phyloP scores from a whole-genome alignment of 768 basidiomycete species.

The Lentinus tigrinus region DNA sequence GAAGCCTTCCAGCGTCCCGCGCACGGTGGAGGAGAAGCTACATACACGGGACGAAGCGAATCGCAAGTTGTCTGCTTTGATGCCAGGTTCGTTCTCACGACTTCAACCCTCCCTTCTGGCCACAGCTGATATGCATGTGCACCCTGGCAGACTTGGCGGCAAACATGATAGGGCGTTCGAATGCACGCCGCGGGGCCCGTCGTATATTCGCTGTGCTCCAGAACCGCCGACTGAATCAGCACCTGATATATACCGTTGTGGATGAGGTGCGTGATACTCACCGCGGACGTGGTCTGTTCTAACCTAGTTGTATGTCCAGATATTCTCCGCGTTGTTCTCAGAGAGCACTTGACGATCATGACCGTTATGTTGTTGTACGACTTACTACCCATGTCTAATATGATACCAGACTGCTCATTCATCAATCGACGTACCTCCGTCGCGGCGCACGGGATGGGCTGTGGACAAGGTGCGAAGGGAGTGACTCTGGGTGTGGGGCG shows the following conservation, averaged over 20 bases:
- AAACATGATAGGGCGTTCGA: conserved; percentile 97
- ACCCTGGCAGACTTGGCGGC: conserved; percentile 74
- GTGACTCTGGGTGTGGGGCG: no score
- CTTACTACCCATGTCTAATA: no score
- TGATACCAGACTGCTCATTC: no score
- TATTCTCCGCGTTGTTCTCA: conserved; percentile 62
- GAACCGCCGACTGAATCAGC: conserved; percentile 92
- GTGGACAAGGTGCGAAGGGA: no score
- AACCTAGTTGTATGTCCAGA: conserved; percentile 32
- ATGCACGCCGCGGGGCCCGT: conserved; percentile 89
- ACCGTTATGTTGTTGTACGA: not conserved
- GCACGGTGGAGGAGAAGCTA: conserved; percentile 78
- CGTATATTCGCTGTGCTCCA: conserved; percentile 93
- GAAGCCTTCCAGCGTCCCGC: conserved; percentile 55
- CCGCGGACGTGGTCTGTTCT: not conserved
- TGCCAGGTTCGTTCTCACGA: conserved; percentile 67
- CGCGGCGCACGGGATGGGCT: no score
- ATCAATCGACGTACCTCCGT: no score
- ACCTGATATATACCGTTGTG: conserved; percentile 82
- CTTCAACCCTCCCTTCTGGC: not conserved
- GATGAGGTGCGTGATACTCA: conserved; percentile 68
- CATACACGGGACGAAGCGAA: conserved; percentile 85
- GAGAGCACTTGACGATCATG: conserved; percentile 32
- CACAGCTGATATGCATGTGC: not conserved
- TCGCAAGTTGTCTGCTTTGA: conserved; percentile 82